phyloP scores from a whole-genome alignment of 148 eudicot species.

The Fagopyrum esculentum region DNA sequence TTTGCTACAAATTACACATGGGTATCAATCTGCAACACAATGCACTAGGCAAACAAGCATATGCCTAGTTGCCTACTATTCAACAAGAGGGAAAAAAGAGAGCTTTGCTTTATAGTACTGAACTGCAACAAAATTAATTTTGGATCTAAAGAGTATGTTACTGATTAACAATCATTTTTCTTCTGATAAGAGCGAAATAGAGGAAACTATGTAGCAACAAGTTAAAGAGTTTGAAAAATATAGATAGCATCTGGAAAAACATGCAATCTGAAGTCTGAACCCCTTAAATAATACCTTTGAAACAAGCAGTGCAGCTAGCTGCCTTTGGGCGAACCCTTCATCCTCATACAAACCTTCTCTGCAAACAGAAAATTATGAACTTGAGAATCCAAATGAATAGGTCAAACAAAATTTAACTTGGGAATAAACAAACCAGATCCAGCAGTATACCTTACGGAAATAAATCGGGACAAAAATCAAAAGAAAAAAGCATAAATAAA shows the following conservation, averaged over 20 bases:
- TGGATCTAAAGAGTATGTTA: background rate
- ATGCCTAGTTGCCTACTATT: background rate
- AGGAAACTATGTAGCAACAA: background rate
- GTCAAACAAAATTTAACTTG: background rate
- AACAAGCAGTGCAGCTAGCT: slow-evolving; percentile 78
- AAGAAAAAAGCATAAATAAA: background rate
- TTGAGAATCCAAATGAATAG: background rate
- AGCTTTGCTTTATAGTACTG: no score
- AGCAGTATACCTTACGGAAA: background rate
- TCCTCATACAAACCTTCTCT: slow-evolving; percentile 98
- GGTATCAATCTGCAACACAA: background rate
- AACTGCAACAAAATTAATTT: background rate
- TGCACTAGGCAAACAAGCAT: background rate
- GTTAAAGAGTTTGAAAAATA: background rate
- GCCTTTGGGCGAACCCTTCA: slow-evolving; percentile 72
- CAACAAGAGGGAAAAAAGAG: no score
- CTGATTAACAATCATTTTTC: background rate
- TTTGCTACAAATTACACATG: background rate
- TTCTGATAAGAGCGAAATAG: background rate
- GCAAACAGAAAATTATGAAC: slow-evolving; percentile 19
- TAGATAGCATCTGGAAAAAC: background rate
- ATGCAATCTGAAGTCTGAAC: background rate
- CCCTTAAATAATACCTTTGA: slow-evolving; percentile 54
- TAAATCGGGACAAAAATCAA: background rate
- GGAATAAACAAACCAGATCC: background rate